Percentiles rank a stretch among this genome's conserved stretches.
These are phyloP conservation scores for Cymodocea nodosa DNA, from an alignment of 116 monocot genomes.

Conservation along the genomic window DNA sequence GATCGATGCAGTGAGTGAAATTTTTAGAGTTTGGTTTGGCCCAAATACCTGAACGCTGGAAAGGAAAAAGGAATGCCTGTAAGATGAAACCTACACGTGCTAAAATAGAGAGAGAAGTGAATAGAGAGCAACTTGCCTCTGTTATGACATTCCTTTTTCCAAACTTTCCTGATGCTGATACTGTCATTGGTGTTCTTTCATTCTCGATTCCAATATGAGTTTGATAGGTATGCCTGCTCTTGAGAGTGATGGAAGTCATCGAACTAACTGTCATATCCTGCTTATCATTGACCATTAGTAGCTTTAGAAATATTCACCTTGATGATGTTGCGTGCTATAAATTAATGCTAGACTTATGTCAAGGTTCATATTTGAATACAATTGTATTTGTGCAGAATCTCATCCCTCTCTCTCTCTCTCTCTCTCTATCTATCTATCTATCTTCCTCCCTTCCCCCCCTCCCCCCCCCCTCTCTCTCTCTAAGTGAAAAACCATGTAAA, in stretches of 20 bases:
- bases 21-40: conserved; percentile 23
- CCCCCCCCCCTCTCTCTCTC: too few species aligned
- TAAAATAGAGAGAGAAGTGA: not conserved
- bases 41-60: conserved; percentile 38
- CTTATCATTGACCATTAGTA: conserved; percentile 7
- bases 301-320: not conserved
- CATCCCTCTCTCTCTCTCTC: too few species aligned
- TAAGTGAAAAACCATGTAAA: too few species aligned
- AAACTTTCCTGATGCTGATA: conserved; percentile 21
- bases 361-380: too few species aligned
- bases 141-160: not conserved
- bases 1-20: conserved; percentile 28
- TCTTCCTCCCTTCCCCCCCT: too few species aligned
- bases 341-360: too few species aligned
- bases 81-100: not conserved
- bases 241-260: conserved; percentile 13
- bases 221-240: conserved; percentile 13
- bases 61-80: not conserved
- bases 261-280: conserved; percentile 36
- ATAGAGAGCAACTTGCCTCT: conserved; percentile 3
- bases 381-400: too few species aligned
- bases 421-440: too few species aligned
- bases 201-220: conserved; percentile 35
- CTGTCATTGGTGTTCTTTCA: conserved; percentile 56
- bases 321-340: too few species aligned